A percentile compares a stretch with the other conserved stretches of the same genome.
phyloP scores from a whole-genome alignment of 768 basidiomycete genomes.

The Panaeolus cyanescens region DNA sequence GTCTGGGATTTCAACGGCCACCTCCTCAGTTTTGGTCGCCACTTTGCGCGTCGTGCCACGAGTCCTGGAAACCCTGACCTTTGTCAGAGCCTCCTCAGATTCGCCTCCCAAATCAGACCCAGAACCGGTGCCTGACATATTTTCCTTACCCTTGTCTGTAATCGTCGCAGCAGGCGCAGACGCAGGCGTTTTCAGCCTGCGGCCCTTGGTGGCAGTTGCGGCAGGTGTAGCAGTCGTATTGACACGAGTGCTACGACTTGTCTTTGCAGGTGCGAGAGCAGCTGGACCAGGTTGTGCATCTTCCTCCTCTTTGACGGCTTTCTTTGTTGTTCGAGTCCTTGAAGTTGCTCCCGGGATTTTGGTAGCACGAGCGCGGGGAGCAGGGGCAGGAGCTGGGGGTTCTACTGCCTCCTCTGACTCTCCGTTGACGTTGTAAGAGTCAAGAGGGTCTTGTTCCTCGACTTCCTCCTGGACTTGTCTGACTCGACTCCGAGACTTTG shows the following conservation, averaged over 20 bases:
- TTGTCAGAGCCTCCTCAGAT: constrained; percentile 31
- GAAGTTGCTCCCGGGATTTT: not conserved
- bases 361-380: not conserved
- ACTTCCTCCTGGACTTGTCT: constrained; percentile 12
- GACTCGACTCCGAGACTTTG: constrained; percentile 5
- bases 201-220: constrained; percentile 18
- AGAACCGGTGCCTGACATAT: constrained; percentile 29
- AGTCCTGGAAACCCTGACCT: constrained; percentile 37
- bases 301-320: constrained; percentile 9
- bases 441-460: constrained; percentile 13
- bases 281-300: constrained; percentile 5
- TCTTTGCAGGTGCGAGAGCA: constrained; percentile 9
- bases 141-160: constrained; percentile 39
- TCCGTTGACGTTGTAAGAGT: constrained; percentile 9
- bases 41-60: constrained; percentile 20
- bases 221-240: constrained; percentile 16
- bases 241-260: constrained; percentile 12
- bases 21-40: constrained; percentile 6
- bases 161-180: constrained; percentile 31
- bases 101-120: constrained; percentile 20
- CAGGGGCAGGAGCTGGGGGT: constrained; percentile 10
- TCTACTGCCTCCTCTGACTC: constrained; percentile 13
- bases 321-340: not conserved
- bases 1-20: constrained; percentile 7
- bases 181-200: constrained; percentile 33